A percentile compares a stretch with the other conserved stretches of the same genome.
These are phyloP conservation scores for Pholiota microspora DNA, from an alignment of 768 basidiomycete species.

Conservation along the genomic window DNA sequence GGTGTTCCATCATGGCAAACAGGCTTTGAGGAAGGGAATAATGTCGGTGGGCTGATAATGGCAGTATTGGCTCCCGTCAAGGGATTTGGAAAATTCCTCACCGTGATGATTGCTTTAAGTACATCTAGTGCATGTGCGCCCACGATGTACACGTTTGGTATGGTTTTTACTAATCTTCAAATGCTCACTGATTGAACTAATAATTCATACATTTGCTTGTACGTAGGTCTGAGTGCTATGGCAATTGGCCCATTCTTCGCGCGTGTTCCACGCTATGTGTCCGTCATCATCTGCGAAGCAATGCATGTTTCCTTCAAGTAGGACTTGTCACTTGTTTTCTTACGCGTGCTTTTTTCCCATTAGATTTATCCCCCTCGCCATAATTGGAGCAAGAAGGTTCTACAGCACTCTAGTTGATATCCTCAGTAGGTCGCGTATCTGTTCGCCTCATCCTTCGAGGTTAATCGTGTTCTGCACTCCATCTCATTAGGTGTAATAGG, in stretches of 20 bases:
- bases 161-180: not conserved
- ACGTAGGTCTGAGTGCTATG: slow-evolving; percentile 57
- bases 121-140: slow-evolving; percentile 74
- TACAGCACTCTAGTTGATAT: slow-evolving; percentile 63
- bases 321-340: not conserved
- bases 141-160: slow-evolving; percentile 74
- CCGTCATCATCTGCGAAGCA: slow-evolving; percentile 60
- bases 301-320: slow-evolving; percentile 37
- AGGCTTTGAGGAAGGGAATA: slow-evolving; percentile 49
- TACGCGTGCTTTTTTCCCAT: not conserved
- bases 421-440: slow-evolving; percentile 43
- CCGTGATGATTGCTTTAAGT: slow-evolving; percentile 71
- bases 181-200: not conserved
- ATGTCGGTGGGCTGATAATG: slow-evolving; percentile 62
- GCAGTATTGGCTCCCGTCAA: slow-evolving; percentile 61
- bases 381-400: slow-evolving; percentile 68
- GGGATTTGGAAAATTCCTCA: slow-evolving; percentile 68
- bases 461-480: not conserved
- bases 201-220: not conserved
- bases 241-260: slow-evolving; percentile 53
- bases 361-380: slow-evolving; percentile 66
- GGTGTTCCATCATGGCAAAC: slow-evolving; percentile 53
- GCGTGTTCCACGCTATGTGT: slow-evolving; percentile 65
- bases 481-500: slow-evolving; percentile 38
- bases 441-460: too few species aligned